Evolutionary conservation across 345 rosid species (phyloP).

Genomic region (Eucalyptus curtisii): DNA sequence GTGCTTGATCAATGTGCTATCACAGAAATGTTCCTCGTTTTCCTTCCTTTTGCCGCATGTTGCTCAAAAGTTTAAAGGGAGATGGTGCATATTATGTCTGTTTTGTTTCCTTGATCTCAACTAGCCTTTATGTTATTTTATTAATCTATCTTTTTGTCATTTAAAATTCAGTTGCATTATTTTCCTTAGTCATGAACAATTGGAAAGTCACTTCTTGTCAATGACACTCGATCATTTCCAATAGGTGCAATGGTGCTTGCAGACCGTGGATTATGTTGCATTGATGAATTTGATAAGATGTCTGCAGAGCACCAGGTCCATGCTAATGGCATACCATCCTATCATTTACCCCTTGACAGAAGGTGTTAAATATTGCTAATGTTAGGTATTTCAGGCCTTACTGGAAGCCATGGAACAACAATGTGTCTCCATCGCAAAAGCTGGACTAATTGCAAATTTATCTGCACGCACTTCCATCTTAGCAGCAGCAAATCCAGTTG

Average conservation of each 20-base stretch:
- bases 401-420: slow-evolving; percentile 99
- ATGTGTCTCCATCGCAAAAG: slow-evolving; percentile 97
- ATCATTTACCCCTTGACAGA: not conserved
- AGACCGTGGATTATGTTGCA: slow-evolving; percentile 91
- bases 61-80: not conserved
- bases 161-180: not conserved
- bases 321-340: not conserved
- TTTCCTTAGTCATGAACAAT: not conserved
- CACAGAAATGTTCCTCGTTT: not conserved
- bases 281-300: slow-evolving; percentile 98
- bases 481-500: slow-evolving; percentile 98
- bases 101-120: not conserved
- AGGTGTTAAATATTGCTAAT: slow-evolving; percentile 2
- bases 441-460: slow-evolving; percentile 94
- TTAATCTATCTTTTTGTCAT: not conserved
- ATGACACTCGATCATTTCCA: not conserved
- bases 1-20: not conserved
- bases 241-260: slow-evolving; percentile 99
- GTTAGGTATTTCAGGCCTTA: slow-evolving; percentile 48
- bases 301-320: slow-evolving; percentile 90
- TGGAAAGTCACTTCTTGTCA: not conserved
- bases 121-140: not conserved
- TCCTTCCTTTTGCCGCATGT: not conserved
- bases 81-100: not conserved
- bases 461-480: slow-evolving; percentile 94